Percentiles rank a stretch among this genome's conserved stretches.
phyloP scores from a whole-genome alignment of 2,329 filamentous ascomycete species.

The Colletotrichum eleusines region DNA sequence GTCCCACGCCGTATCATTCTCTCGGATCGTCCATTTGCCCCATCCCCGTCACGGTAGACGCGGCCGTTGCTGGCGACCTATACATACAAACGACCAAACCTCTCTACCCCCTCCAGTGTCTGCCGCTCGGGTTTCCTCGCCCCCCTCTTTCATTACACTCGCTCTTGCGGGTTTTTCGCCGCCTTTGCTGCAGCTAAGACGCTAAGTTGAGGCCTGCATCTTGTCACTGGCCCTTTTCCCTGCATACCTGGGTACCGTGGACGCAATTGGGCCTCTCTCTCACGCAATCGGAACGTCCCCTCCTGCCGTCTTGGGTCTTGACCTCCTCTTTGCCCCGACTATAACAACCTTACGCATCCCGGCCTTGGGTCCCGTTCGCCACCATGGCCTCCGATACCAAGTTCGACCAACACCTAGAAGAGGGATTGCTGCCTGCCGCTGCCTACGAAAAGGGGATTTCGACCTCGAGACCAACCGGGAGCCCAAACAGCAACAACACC shows the following conservation, averaged over 20 bases:
- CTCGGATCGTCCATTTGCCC: conserved; percentile 33
- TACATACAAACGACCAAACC: conserved; percentile 36
- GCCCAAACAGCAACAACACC: conserved; percentile 38
- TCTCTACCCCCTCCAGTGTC: conserved; percentile 3
- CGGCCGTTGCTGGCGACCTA: conserved; percentile 28
- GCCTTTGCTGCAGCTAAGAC: conserved; percentile 36
- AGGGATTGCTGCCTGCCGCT: conserved; percentile 42
- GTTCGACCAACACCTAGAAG: conserved; percentile 41
- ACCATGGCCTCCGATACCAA: conserved; percentile 42
- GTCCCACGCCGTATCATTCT: conserved; percentile 29
- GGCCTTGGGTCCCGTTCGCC: conserved; percentile 11
- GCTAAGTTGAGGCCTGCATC: conserved; percentile 36
- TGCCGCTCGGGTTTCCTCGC: conserved; percentile 21
- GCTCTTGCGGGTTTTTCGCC: conserved; percentile 22
- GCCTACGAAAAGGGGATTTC: conserved; percentile 41
- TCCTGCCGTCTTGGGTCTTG: conserved; percentile 41
- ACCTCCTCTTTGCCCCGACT: conserved; percentile 46
- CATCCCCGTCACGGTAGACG: conserved; percentile 23
- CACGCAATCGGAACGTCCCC: conserved; percentile 28
- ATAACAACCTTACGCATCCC: conserved; percentile 46
- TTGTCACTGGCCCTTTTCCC: conserved; percentile 28
- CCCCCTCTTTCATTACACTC: conserved; percentile 33
- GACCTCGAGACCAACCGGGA: conserved; percentile 20
- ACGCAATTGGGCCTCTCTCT: conserved; percentile 23
- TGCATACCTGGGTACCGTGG: conserved; percentile 24